Conservation (phyloP, 352 stramenopile genomes). For the Globisporangium carolinianum region DNA sequence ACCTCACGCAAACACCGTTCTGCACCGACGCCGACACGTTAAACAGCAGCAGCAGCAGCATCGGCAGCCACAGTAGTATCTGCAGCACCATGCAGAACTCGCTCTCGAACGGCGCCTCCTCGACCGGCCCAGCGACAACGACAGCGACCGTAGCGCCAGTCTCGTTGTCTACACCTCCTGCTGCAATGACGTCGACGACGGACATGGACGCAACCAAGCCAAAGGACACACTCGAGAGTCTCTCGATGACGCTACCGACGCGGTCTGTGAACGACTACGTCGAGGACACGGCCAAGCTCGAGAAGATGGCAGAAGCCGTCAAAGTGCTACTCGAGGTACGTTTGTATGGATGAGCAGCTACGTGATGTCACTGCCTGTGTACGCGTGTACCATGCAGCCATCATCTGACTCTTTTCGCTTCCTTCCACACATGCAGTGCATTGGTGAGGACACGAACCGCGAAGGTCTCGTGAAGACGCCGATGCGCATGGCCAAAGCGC, state of each 20-base stretch:
- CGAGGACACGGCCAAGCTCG: slow-evolving; percentile 71
- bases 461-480: slow-evolving; percentile 96
- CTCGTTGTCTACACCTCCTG: neutral
- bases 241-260: slow-evolving; percentile 62
- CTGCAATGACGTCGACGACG: neutral
- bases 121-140: neutral
- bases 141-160: slow-evolving; percentile 1
- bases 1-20: slow-evolving; percentile 11
- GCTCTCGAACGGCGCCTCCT: slow-evolving; percentile 4
- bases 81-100: slow-evolving; percentile 29
- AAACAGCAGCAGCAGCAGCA: neutral
- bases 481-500: slow-evolving; percentile 95
- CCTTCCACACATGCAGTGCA: slow-evolving; percentile 29
- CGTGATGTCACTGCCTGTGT: no score
- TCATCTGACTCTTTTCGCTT: neutral
- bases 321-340: slow-evolving; percentile 88
- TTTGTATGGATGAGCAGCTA: neutral
- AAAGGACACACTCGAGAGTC: slow-evolving; percentile 21
- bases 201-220: slow-evolving; percentile 1
- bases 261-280: slow-evolving; percentile 55
- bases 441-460: slow-evolving; percentile 93
- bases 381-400: no score
- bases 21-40: neutral
- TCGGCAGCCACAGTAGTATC: neutral
- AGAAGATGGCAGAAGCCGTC: slow-evolving; percentile 93